Conservation (phyloP, 345 rosid genomes). For the Jatropha curcas region DNA sequence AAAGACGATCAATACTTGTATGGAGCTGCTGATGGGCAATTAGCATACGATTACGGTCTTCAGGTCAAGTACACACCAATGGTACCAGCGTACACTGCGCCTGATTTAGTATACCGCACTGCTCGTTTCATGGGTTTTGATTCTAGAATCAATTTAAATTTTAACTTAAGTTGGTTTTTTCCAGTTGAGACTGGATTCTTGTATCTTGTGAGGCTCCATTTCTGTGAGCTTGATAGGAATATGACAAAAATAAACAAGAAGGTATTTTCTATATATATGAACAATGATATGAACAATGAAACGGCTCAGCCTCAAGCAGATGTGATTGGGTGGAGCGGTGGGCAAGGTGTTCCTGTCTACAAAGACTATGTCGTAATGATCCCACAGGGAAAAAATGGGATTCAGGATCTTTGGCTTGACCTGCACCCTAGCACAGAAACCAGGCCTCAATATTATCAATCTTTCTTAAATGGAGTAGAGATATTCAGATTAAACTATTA, state of each 20-base stretch:
- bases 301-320: constrained; percentile 12
- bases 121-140: too few relatives aligned
- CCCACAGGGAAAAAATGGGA: background rate
- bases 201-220: too few relatives aligned
- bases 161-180: constrained; percentile 16
- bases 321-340: constrained; percentile 7
- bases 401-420: constrained; percentile 16
- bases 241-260: too few relatives aligned
- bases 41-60: background rate
- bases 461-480: constrained; percentile 18
- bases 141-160: background rate
- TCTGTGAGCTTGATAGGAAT: too few relatives aligned
- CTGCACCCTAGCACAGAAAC: background rate
- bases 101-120: too few relatives aligned
- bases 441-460: background rate
- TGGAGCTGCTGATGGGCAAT: background rate
- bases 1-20: constrained; percentile 9
- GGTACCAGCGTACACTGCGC: background rate
- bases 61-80: background rate
- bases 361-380: constrained; percentile 8
- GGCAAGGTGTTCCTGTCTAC: constrained; percentile 12
- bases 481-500: constrained; percentile 15
- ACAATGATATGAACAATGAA: constrained; percentile 14
- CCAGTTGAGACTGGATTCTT: constrained; percentile 18
- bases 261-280: too few relatives aligned